Conservation (phyloP, 2,329 filamentous ascomycete species). For the Claviceps fusiformis region DNA sequence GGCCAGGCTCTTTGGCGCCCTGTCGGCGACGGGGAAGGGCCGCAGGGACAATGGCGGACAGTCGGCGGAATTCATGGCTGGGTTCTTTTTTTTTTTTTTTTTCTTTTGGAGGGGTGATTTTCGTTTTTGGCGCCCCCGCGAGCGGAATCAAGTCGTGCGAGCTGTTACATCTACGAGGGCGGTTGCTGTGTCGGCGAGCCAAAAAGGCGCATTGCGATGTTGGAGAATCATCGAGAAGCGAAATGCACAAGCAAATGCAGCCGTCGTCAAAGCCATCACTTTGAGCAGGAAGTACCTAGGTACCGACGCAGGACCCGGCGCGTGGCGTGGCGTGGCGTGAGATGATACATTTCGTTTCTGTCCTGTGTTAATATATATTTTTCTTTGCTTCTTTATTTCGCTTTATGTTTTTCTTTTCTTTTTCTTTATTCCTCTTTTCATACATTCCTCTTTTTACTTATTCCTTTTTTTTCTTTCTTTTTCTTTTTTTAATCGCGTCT, state of each 20-base stretch:
- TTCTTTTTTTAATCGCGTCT: too few relatives aligned
- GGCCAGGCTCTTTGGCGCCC: conserved; percentile 47
- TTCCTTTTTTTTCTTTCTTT: too few relatives aligned
- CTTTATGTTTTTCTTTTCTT: not conserved
- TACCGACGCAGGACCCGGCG: too few relatives aligned
- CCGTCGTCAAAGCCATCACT: too few relatives aligned
- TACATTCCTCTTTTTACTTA: too few relatives aligned
- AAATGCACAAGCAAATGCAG: too few relatives aligned
- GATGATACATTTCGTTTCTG: too few relatives aligned
- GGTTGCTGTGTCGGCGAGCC: not conserved
- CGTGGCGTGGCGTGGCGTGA: not conserved
- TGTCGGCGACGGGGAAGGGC: conserved; percentile 37
- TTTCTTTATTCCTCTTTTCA: too few relatives aligned
- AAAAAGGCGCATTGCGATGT: not conserved
- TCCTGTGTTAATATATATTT: too few relatives aligned
- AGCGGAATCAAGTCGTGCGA: not conserved
- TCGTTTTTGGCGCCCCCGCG: not conserved
- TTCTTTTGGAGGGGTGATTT: too few relatives aligned
- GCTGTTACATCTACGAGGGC: not conserved
- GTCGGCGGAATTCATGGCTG: conserved; percentile 18
- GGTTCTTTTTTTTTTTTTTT: too few relatives aligned
- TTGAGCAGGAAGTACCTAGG: too few relatives aligned
- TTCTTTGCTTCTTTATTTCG: not conserved
- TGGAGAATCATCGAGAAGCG: not conserved
- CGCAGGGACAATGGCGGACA: conserved; percentile 24